Base-by-base conservation (phyloP, 2,329 filamentous ascomycete genomes). In the Diaporthe aspalathi region DNA sequence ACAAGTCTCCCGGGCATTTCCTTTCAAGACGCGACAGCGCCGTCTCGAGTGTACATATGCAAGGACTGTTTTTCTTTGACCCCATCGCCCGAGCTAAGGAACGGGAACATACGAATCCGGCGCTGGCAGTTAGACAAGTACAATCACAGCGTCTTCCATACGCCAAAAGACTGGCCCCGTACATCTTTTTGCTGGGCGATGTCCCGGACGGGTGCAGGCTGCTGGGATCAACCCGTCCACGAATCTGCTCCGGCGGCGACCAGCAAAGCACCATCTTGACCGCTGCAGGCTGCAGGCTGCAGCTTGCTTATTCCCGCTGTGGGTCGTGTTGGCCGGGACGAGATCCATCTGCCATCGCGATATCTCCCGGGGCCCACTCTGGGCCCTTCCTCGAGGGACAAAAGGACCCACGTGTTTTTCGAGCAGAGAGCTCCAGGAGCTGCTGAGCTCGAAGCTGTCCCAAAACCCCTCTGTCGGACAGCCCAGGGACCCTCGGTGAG, bases 301-400 rank as follows among this genome's bases (percentile, higher is more conserved):
- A 68, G 27, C 17, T 24, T 68, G 66, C 52, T 68, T 68, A 8
- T 38, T 68, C 54, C 67, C 67, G 67, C 67, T 68, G 67, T 68
- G 67, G 67, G 45, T 40, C 53, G 24, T 40, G 50, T n/a, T 40
- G 67, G 53, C 67, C 67, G 53, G 53, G 67, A 68, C 35, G 53
- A 52, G 67, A 60, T 50, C 67, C 67, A 68, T 57, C 50, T 65
- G 60, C 60, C 60, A 49, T 65, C 43, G 60, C 45, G 60, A 65
- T 65, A 65, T 65, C 60, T 65, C 60, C 60, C 60, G 45, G 60
- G 60, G n/a, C 20, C 60, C 45, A 50, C 43, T 50, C 20, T 32
- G 29, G 14, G 45, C 60, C 50, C 20, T 50, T 65, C 20, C 38
- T 65, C 67, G 67, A 68, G 50, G 12, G 32, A 60, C 27, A 40